Evolutionary conservation across 257 asterid species (phyloP), one percentile per base, ranked within the genome.

Genomic region (Gentiana macrophylla): DNA sequence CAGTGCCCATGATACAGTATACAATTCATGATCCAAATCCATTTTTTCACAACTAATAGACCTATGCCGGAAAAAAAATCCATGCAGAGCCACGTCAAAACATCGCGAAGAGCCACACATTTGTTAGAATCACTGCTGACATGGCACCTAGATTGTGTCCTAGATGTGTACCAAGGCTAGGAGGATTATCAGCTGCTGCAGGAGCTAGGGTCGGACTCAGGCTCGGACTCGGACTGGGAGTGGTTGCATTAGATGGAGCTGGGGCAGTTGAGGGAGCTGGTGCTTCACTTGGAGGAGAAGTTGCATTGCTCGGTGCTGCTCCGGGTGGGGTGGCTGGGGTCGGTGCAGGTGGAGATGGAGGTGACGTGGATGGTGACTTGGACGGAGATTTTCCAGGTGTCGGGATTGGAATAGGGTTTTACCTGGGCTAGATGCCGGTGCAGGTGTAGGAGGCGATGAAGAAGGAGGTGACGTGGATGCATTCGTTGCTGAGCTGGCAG

Each of bases 321-420:
- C 8, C 9, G 9, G 46, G 46, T 10, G 46, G 3, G 5, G 63
- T 54, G 58, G 64, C n/a, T 3, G 63, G 48, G 60, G 13, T 53
- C 5, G 82, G 52, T 5, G 77, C 62, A 51, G 65, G 12, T 2
- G 37, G 3, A 53, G 61, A 36, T 4, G 74, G 62, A 35, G 77
- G 34, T 10, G 15, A 35, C 11, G 43, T 6, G 1, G 46, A 5
- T 0, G 45, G 45, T 5, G 45, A 10, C 10, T 10, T 15, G 8
- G 63, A 33, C n/a, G 61, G 41, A 2, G 61, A 8, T 12, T 53
- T 33, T 4, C 70, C 49, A 11, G 73, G 50, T 8, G 13, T 6
- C 4, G 55, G 35, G 3, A 68, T 50, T 0, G 73, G 6, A 5
- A 6, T 36, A 34, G 65, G 6, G 77, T 52, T 1, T 56, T 7